phyloP scores from a whole-genome alignment of 257 asterid species.

The Petrea volubilis region DNA sequence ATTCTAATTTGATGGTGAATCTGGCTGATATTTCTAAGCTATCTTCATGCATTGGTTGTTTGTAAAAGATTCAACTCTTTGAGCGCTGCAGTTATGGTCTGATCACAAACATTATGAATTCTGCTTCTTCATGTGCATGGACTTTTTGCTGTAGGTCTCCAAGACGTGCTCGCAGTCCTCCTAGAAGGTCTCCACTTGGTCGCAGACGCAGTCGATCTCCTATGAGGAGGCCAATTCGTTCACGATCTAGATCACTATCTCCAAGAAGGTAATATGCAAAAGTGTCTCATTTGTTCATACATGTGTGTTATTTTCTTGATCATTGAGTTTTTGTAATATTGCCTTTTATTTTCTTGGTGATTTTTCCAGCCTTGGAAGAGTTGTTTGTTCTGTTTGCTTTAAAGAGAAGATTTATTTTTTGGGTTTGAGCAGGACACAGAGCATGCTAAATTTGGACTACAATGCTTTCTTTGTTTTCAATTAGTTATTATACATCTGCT shows the following conservation, averaged over 20 bases:
- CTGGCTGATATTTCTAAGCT: not conserved
- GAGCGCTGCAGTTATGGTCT: not conserved
- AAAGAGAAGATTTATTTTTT: not conserved
- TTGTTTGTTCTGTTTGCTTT: not conserved
- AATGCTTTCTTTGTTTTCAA: not conserved
- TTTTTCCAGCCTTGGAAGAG: not conserved
- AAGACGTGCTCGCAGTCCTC: slow-evolving; percentile 59
- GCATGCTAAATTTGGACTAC: not conserved
- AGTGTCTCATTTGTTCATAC: not conserved
- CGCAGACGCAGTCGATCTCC: slow-evolving; percentile 76
- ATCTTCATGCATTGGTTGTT: not conserved
- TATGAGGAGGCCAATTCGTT: slow-evolving; percentile 54
- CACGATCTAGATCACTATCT: slow-evolving; percentile 60
- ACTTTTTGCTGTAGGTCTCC: slow-evolving; percentile 52
- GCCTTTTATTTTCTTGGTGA: not conserved
- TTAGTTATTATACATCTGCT: not conserved
- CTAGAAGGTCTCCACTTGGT: slow-evolving; percentile 57
- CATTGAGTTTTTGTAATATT: not conserved
- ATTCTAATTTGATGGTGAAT: too few relatives aligned
- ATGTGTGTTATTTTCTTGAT: not conserved
- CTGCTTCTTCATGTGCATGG: not conserved
- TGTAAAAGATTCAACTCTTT: not conserved
- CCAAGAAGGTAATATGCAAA: slow-evolving; percentile 54
- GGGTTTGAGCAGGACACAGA: too few relatives aligned
- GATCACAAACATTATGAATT: not conserved